These are phyloP conservation scores for Daldinia concentrica DNA, from an alignment of 495 filamentous ascomycete genomes.

Conservation along the genomic window DNA sequence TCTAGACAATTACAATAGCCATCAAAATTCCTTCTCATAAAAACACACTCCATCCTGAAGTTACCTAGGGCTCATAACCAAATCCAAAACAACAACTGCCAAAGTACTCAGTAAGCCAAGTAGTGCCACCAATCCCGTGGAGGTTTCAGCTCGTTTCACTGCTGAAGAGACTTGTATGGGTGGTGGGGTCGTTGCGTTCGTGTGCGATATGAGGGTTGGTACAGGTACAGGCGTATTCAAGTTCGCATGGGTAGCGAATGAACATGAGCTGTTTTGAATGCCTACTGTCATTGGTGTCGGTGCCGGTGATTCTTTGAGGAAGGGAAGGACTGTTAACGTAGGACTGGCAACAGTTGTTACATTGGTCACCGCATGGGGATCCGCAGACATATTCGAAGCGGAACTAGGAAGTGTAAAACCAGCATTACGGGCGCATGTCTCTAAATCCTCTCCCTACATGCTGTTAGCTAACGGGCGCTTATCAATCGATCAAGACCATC, in stretches of 20 bases:
- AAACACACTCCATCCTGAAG: neutral
- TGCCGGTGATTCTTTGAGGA: slow-evolving; percentile 19
- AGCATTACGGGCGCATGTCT: slow-evolving; percentile 48
- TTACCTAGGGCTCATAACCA: neutral
- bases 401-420: slow-evolving; percentile 46
- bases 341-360: slow-evolving; percentile 7
- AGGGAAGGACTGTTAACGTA: slow-evolving; percentile 37
- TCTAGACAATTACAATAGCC: neutral
- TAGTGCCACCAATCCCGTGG: slow-evolving; percentile 8
- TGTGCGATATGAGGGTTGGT: slow-evolving; percentile 16
- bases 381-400: slow-evolving; percentile 7
- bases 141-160: neutral
- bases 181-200: slow-evolving; percentile 19
- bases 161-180: slow-evolving; percentile 36
- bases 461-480: slow-evolving; percentile 19
- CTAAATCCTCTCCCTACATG: slow-evolving; percentile 50
- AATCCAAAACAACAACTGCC: slow-evolving; percentile 20
- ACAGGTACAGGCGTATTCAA: slow-evolving; percentile 14
- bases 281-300: neutral
- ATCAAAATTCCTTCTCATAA: slow-evolving; percentile 4
- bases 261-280: slow-evolving; percentile 13
- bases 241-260: slow-evolving; percentile 18
- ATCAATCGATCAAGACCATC: neutral
- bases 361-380: neutral
- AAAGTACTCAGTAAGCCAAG: slow-evolving; percentile 20